Percentiles rank a stretch among this genome's conserved stretches.
Evolutionary conservation across 331 rosid genomes (phyloP).

Genomic region (Telfairia occidentalis): DNA sequence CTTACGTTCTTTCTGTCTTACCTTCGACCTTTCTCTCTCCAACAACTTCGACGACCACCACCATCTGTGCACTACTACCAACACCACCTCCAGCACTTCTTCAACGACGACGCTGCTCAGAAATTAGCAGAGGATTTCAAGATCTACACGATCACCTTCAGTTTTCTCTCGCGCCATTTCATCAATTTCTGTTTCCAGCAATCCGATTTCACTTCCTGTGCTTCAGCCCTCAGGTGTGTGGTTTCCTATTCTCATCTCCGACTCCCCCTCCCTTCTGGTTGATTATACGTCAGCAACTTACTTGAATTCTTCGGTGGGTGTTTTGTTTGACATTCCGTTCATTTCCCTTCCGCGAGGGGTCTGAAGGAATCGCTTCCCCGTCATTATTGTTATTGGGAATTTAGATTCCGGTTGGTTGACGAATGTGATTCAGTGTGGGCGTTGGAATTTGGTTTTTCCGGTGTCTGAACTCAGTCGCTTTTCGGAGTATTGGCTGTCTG

Average conservation of each 20-base stretch:
- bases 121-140: neutral
- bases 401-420: neutral
- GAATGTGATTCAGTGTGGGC: slow-evolving; percentile 1
- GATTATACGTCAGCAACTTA: neutral
- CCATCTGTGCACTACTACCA: slow-evolving; percentile 5
- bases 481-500: neutral
- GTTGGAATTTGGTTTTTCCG: slow-evolving; percentile 4
- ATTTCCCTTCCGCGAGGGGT: neutral
- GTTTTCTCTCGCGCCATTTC: neutral
- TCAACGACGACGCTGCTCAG: neutral
- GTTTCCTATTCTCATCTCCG: neutral
- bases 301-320: neutral
- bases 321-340: neutral
- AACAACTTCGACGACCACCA: slow-evolving; percentile 23
- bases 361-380: neutral
- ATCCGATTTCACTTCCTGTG: slow-evolving; percentile 22
- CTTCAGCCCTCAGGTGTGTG: slow-evolving; percentile 4
- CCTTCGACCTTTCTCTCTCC: slow-evolving; percentile 23
- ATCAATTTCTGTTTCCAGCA: neutral
- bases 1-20: slow-evolving; percentile 4
- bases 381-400: neutral
- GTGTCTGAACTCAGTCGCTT: neutral
- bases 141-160: slow-evolving; percentile 16
- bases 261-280: neutral
- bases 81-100: neutral